Evolutionary conservation across 2,329 filamentous ascomycete genomes (phyloP), one percentile per base, ranked within the genome.

Genomic region (Colletotrichum orchidophilum): DNA sequence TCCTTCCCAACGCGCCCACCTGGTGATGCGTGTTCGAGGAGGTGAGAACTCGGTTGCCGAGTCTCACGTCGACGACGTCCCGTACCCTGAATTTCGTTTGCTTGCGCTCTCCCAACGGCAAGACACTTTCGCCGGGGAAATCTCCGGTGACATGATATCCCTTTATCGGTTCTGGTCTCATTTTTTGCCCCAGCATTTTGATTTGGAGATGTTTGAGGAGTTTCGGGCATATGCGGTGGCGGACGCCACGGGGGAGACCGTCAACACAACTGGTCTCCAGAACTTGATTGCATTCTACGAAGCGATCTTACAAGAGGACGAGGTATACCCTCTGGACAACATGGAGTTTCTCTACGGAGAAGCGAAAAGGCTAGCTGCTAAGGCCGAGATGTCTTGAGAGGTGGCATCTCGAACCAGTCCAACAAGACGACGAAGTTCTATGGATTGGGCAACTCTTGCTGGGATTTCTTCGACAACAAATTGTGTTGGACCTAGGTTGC

Each of bases 101-200:
- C 79, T 79, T 66, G 83, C 83, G 3, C 76, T 87, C 49, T 78
- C 80, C 31, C 74, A 82, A 68, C 80, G 85, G 66, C 76, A 78
- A 39, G 63, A 72, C 5, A 79, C 80, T 39, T 73, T 78, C 29
- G 39, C 75, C 21, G 79, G 81, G 57, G 80, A 85, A 66, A 81
- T 79, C 49, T 86, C 88, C 59, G 83, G 85, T 71, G 87, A 90
- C 76, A 91, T 92, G 86, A 87, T 89, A 77, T 86, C 90, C 70
- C 86, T 94, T 33, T 94, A 94, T 82, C 87, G 90, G 74, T 93
- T 93, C 83, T 95, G 92, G 92, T 90, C 90, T 24, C 88, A 92
- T 79, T 93, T 93, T 78, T 85, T 95, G 73, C 87, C 90, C 73
- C 87, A 89, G 76, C 91, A 93, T 81, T 94, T 95, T 87, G 93